Base-by-base conservation (phyloP, 1,284 basidiomycete species). In the Omphalotus olearius region DNA sequence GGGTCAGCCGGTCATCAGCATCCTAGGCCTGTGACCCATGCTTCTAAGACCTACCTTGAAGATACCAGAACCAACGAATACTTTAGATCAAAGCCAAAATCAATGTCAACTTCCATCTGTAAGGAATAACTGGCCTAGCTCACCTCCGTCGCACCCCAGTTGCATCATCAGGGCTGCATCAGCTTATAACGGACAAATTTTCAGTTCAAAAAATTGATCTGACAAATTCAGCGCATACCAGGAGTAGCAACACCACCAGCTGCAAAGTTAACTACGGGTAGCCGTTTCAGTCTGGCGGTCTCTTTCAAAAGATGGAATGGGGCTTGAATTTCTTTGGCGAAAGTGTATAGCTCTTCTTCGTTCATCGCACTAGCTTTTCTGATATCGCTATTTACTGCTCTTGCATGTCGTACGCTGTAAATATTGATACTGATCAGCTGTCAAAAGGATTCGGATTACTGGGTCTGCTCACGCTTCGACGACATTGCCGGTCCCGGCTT, bases 151-250 rank as follows among this genome's bases (percentile, higher is more conserved):
- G 68, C 93, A 95, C 45, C 96, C 95, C 36, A 99, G 82, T 67
- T 98, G 95, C 96, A 99, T 99, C 96, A 99, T 98, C 58, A 99
- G 73, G 3, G 97, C 97, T 18, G 96, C 97, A 68, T 99, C 96
- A 58, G 94, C 89, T 88, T 23, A 23, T 3, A 57, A 10, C 54
- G 13, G 18, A 20, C 11, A 42, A 25, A 41, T 6, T 43, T 43
- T 43, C 43, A 45, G 43, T 26, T 42, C 26, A 20, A 45, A 20
- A 45, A 18, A 47, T 39, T 1, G 16, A 41, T 47, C 5, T 40
- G 18, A 37, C 7, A 18, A 33, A 42, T 37, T 6, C n/a, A 18
- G 17, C 25, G 16, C 37, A 36, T 60, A 88, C 86, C 94, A 45
- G 96, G 96, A 4, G 96, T 98, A 46, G 97, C 95, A 53, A 99